These are phyloP conservation scores for Bathelium albidoporum DNA, from an alignment of 495 filamentous ascomycete genomes.

Conservation along the genomic window DNA sequence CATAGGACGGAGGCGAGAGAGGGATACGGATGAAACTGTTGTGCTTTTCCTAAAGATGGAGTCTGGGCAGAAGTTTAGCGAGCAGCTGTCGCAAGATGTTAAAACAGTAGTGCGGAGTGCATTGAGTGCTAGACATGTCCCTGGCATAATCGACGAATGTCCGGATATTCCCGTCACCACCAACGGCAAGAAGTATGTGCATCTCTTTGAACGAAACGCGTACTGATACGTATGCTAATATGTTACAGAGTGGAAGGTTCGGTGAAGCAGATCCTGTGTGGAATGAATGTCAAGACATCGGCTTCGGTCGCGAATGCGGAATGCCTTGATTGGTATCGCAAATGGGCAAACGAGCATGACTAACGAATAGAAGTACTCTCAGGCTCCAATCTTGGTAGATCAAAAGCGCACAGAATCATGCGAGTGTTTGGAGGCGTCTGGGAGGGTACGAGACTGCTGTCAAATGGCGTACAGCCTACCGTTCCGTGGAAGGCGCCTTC, in stretches of 20 bases:
- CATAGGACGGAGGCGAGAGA: conserved; percentile 61
- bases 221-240: neutral
- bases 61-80: conserved; percentile 38
- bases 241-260: conserved; percentile 64
- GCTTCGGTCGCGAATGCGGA: conserved; percentile 77
- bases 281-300: conserved; percentile 71
- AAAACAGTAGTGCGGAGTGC: conserved; percentile 56
- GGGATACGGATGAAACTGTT: conserved; percentile 73
- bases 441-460: too few species aligned
- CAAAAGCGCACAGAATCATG: too few species aligned
- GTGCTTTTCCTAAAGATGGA: conserved; percentile 75
- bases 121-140: conserved; percentile 77
- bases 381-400: neutral
- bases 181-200: conserved; percentile 75
- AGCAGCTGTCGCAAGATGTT: conserved; percentile 47
- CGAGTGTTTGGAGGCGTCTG: too few species aligned
- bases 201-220: neutral
- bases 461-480: too few species aligned
- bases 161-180: conserved; percentile 77
- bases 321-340: conserved; percentile 74
- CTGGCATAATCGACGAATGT: conserved; percentile 66
- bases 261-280: conserved; percentile 89
- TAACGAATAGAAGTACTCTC: neutral
- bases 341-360: conserved; percentile 41
- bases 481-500: too few species aligned